A percentile compares a stretch with the other conserved stretches of the same genome.
Conservation (phyloP, 805 yeast genomes). For the Pichia rugopelliculosa region DNA sequence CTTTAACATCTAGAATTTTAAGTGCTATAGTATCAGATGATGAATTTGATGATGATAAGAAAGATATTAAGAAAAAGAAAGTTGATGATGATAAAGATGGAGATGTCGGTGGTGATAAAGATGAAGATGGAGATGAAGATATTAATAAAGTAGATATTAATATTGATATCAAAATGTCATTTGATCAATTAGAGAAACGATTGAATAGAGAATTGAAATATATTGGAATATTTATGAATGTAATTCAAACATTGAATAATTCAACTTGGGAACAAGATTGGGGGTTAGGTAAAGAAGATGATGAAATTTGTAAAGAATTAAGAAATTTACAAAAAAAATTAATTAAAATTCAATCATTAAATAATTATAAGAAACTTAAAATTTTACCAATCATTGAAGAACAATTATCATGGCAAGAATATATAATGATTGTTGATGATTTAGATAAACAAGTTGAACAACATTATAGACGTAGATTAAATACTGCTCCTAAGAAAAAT, state of each 20-base stretch:
- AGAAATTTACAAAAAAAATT: slow-evolving; percentile 65
- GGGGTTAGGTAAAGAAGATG: slow-evolving; percentile 81
- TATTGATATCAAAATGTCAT: slow-evolving; percentile 45
- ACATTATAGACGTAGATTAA: slow-evolving; percentile 75
- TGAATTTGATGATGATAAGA: slow-evolving; percentile 10
- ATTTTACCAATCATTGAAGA: slow-evolving; percentile 72
- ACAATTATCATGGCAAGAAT: slow-evolving; percentile 93
- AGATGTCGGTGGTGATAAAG: not conserved
- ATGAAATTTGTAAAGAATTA: slow-evolving; percentile 82
- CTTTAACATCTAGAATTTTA: slow-evolving; percentile 73
- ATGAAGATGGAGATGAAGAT: not conserved
- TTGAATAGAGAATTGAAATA: slow-evolving; percentile 79
- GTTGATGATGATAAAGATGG: not conserved
- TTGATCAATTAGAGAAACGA: slow-evolving; percentile 77
- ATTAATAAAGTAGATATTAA: slow-evolving; percentile 39
- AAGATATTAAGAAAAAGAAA: not conserved
- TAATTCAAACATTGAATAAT: slow-evolving; percentile 32
- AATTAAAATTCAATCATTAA: slow-evolving; percentile 50
- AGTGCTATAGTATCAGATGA: slow-evolving; percentile 64
- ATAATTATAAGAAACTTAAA: slow-evolving; percentile 57
- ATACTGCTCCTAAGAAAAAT: slow-evolving; percentile 58
- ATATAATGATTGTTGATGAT: slow-evolving; percentile 81
- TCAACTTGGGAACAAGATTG: slow-evolving; percentile 50
- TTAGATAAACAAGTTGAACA: slow-evolving; percentile 95
- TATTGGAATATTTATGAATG: slow-evolving; percentile 82